Percentiles rank a stretch among this genome's conserved stretches.
These are phyloP conservation scores for Pseudogymnoascus sp. DNA, from an alignment of 2,329 filamentous ascomycete genomes.

Conservation along the genomic window DNA sequence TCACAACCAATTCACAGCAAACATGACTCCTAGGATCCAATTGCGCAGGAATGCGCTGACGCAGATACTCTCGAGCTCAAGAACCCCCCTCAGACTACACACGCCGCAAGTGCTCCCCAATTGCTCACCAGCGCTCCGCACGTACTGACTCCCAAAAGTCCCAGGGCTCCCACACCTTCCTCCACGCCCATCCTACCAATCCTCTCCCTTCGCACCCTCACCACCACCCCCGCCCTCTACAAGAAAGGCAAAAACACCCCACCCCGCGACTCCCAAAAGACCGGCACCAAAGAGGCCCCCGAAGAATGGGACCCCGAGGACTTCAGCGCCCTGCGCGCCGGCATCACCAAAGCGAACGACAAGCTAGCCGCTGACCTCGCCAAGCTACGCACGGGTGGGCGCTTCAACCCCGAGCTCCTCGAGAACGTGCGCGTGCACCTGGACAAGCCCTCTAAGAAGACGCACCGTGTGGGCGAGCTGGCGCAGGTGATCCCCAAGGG, in stretches of 20 bases:
- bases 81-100: background rate
- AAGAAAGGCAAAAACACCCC: slow-evolving; percentile 8
- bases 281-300: background rate
- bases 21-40: background rate
- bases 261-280: slow-evolving; percentile 6
- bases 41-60: slow-evolving; percentile 1
- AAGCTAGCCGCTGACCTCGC: slow-evolving; percentile 52
- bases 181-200: background rate
- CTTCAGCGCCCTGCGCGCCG: slow-evolving; percentile 46
- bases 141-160: background rate
- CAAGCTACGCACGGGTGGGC: slow-evolving; percentile 52
- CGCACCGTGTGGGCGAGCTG: slow-evolving; percentile 48
- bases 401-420: slow-evolving; percentile 52
- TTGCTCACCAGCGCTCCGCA: background rate
- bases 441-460: slow-evolving; percentile 42
- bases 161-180: background rate
- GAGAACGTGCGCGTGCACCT: slow-evolving; percentile 53
- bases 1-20: background rate
- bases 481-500: slow-evolving; percentile 60
- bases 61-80: background rate
- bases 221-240: background rate
- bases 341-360: slow-evolving; percentile 45
- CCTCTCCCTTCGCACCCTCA: background rate
- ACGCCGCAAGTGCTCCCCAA: background rate
- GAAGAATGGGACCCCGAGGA: slow-evolving; percentile 45